Percentiles rank a stretch among this genome's conserved stretches.
Conservation (phyloP, 2,329 filamentous ascomycete species). For the Cercospora canescens region DNA sequence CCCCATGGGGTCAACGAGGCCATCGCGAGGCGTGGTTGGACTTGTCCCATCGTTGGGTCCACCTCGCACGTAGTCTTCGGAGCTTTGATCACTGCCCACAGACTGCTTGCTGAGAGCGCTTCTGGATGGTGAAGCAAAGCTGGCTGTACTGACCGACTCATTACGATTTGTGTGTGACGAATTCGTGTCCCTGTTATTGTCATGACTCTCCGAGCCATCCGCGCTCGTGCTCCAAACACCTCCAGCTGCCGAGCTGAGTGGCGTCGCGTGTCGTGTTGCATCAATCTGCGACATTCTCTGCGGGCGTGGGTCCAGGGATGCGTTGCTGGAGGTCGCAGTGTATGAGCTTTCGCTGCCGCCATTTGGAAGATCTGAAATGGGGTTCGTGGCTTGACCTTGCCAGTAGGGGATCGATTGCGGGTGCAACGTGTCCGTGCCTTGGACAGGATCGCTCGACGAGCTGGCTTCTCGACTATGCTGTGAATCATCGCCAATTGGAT, state of each 20-base stretch:
- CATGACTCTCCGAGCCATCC: not conserved
- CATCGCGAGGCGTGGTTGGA: not conserved
- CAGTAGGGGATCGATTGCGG: not conserved
- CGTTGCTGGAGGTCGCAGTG: not conserved
- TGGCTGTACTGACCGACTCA: not conserved
- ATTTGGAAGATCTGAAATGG: not conserved
- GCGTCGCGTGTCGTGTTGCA: not conserved
- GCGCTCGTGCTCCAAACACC: not conserved
- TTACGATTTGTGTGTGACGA: not conserved
- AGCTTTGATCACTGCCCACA: slow-evolving; percentile 14
- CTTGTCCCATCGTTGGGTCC: slow-evolving; percentile 9
- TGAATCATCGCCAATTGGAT: not conserved
- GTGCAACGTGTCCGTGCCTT: not conserved
- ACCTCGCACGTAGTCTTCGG: slow-evolving; percentile 16
- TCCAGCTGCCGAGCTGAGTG: not conserved
- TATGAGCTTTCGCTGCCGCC: not conserved
- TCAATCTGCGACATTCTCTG: not conserved
- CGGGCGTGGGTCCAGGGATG: not conserved
- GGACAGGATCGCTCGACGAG: not conserved
- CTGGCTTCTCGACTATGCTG: not conserved
- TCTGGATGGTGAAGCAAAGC: slow-evolving; percentile 2
- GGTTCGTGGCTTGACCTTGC: not conserved
- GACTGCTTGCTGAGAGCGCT: slow-evolving; percentile 6
- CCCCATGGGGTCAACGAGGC: not conserved
- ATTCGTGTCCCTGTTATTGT: not conserved